Percentiles rank a stretch among this genome's conserved stretches.
These are phyloP conservation scores for Grigorovia yakushimaensis DNA, from an alignment of 805 yeast genomes.

Conservation along the genomic window DNA sequence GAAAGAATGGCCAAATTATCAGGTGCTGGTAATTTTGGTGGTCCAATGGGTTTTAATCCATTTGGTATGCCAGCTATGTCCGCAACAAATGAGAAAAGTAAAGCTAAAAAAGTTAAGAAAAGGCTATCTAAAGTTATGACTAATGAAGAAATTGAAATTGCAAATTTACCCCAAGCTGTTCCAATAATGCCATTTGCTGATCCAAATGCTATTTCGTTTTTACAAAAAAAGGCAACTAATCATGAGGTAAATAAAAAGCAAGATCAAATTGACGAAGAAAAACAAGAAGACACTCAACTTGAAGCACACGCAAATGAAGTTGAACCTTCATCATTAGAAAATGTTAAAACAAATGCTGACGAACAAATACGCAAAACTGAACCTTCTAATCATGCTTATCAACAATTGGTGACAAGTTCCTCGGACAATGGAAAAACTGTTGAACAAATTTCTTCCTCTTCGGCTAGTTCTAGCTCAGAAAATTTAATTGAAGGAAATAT, in stretches of 20 bases:
- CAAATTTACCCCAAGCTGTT: slow-evolving; percentile 29
- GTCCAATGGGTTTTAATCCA: slow-evolving; percentile 34
- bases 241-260: slow-evolving; percentile 7
- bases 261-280: background rate
- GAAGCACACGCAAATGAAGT: background rate
- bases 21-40: slow-evolving; percentile 69
- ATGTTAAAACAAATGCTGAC: background rate
- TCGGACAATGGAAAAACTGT: background rate
- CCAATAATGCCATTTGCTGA: slow-evolving; percentile 47
- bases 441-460: slow-evolving; percentile 2
- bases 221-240: slow-evolving; percentile 10
- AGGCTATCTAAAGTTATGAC: slow-evolving; percentile 7
- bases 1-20: slow-evolving; percentile 96
- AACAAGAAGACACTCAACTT: background rate
- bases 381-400: slow-evolving; percentile 4
- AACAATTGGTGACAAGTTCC: slow-evolving; percentile 7
- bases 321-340: background rate
- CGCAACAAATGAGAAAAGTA: slow-evolving; percentile 12
- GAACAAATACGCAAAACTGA: background rate
- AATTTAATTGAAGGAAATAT: background rate
- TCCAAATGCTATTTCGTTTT: slow-evolving; percentile 28
- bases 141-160: slow-evolving; percentile 12
- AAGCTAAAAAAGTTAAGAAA: slow-evolving; percentile 18
- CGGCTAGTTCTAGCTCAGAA: slow-evolving; percentile 9
- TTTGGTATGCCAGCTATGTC: slow-evolving; percentile 29